Percentiles rank a stretch among this genome's conserved stretches.
phyloP scores from a whole-genome alignment of 169 alveolate species.

The Cryptosporidium viatorum region DNA sequence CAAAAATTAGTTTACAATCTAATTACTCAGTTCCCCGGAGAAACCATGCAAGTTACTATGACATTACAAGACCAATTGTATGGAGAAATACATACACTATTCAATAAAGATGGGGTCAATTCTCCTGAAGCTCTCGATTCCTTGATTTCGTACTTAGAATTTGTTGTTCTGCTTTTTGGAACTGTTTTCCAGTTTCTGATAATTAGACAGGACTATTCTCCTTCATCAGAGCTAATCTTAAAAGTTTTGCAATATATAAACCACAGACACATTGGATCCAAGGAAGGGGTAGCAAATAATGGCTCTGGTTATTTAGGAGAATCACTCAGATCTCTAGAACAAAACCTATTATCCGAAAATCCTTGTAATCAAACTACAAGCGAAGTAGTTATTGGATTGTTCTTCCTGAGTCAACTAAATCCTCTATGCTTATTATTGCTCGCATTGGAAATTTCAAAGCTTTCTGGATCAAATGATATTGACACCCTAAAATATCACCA shows the following conservation, averaged over 20 bases:
- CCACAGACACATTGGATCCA: background rate
- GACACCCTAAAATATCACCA: conserved; percentile 7
- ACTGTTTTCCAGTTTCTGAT: conserved; percentile 61
- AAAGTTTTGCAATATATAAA: background rate
- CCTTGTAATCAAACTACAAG: conserved; percentile 41
- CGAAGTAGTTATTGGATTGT: conserved; percentile 40
- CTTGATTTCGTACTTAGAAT: conserved; percentile 20
- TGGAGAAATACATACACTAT: background rate
- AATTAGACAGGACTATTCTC: conserved; percentile 54
- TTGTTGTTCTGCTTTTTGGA: conserved; percentile 38
- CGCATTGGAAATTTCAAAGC: conserved; percentile 14
- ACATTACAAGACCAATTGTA: conserved; percentile 12
- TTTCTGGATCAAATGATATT: conserved; percentile 5
- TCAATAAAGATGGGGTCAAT: background rate
- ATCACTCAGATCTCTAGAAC: conserved; percentile 13
- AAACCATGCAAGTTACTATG: conserved; percentile 29
- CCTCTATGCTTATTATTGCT: conserved; percentile 22
- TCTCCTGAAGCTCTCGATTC: background rate
- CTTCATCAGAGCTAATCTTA: conserved; percentile 15
- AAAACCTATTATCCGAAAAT: conserved; percentile 4
- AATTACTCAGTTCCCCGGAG: conserved; percentile 39
- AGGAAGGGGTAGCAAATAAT: background rate
- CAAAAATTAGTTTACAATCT: conserved; percentile 37
- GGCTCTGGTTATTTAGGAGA: background rate
- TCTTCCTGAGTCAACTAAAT: conserved; percentile 15